A percentile compares a stretch with the other conserved stretches of the same genome.
Evolutionary conservation across 192 early-diverging fungal genomes (phyloP).

Genomic region (Obelidium mucronatum): DNA sequence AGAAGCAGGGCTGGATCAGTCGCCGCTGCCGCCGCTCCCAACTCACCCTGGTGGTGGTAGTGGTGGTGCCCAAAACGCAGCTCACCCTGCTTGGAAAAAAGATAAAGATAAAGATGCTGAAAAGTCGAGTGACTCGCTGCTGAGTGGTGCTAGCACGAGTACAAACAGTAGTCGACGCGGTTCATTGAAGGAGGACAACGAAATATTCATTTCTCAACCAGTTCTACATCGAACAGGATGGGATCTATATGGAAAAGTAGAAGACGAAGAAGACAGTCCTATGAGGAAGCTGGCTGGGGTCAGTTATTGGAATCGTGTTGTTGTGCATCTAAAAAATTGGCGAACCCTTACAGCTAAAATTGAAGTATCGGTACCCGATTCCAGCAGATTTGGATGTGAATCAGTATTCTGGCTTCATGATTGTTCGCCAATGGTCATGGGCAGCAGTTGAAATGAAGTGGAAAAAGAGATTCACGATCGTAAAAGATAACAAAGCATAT

Average conservation of each 20-base stretch:
- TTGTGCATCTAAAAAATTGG: not conserved
- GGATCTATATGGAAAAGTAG: conserved; percentile 27
- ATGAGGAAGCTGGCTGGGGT: conserved; percentile 26
- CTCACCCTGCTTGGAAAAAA: too few species aligned
- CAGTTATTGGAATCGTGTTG: too few species aligned
- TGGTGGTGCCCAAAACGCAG: too few species aligned
- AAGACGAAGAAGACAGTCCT: conserved; percentile 20
- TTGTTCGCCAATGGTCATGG: conserved; percentile 10
- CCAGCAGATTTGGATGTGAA: not conserved
- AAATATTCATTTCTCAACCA: not conserved
- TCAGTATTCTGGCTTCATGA: conserved; percentile 13
- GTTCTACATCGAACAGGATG: conserved; percentile 31
- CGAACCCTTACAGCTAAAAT: conserved; percentile 21
- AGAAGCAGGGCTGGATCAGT: too few species aligned
- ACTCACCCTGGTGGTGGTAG: too few species aligned
- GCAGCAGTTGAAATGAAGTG: conserved; percentile 12
- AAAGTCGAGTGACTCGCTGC: not conserved
- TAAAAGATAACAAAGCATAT: conserved; percentile 35
- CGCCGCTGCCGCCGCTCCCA: too few species aligned
- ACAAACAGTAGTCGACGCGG: not conserved
- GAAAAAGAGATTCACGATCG: conserved; percentile 14
- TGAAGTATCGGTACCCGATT: conserved; percentile 32
- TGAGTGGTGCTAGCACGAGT: not conserved
- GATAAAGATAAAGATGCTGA: not conserved
- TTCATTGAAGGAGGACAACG: not conserved